Conservation (phyloP, 768 basidiomycete species). For the Daedaleopsis sinensis region DNA sequence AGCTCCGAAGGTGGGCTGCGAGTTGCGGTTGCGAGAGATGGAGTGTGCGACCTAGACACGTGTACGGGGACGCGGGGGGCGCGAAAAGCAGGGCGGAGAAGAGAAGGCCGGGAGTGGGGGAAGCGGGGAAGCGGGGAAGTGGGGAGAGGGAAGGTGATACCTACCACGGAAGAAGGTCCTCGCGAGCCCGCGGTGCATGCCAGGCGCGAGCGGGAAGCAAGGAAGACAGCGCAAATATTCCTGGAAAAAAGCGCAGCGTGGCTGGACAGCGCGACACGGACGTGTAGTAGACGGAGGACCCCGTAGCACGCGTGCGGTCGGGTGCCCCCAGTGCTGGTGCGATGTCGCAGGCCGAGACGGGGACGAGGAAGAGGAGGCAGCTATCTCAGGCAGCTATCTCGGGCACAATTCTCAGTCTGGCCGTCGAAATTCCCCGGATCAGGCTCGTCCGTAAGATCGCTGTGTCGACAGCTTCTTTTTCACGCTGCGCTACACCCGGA, state of each 20-base stretch:
- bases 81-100: neutral
- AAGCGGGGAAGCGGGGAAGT: neutral
- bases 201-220: neutral
- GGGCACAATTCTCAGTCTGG: too few species aligned
- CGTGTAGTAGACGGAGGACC: too few species aligned
- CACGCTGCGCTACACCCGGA: neutral
- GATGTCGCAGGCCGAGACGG: too few species aligned
- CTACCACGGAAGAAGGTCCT: neutral
- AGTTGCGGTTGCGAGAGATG: too few species aligned
- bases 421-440: too few species aligned
- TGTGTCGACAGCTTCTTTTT: neutral
- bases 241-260: neutral
- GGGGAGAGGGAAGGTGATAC: neutral
- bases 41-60: neutral
- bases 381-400: too few species aligned
- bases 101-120: neutral
- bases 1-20: too few species aligned
- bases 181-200: neutral
- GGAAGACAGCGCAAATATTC: slow-evolving; percentile 5
- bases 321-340: too few species aligned
- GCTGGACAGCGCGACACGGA: too few species aligned
- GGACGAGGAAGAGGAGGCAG: too few species aligned
- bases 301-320: too few species aligned
- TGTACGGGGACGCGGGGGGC: neutral
- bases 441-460: neutral